A percentile compares a stretch with the other conserved stretches of the same genome.
Conservation (phyloP, 2,329 filamentous ascomycete species). For the Ophiostoma ips region DNA sequence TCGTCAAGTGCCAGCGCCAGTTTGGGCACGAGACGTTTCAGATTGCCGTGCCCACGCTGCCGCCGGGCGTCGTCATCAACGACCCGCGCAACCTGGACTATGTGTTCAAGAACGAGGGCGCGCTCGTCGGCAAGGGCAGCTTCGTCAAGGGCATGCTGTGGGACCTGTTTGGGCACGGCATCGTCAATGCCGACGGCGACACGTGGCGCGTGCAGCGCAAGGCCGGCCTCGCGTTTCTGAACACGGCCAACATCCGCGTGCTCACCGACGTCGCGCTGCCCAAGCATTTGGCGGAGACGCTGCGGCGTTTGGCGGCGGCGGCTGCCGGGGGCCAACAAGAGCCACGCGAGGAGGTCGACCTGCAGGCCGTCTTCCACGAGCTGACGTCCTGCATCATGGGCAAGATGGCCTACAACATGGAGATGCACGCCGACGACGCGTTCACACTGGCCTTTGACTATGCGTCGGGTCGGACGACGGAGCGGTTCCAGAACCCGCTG, state of each 20-base stretch:
- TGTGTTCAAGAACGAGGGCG: slow-evolving; percentile 44
- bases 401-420: slow-evolving; percentile 56
- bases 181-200: slow-evolving; percentile 53
- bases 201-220: slow-evolving; percentile 49
- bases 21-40: slow-evolving; percentile 48
- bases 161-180: slow-evolving; percentile 52
- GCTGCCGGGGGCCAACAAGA: slow-evolving; percentile 8
- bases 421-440: slow-evolving; percentile 46
- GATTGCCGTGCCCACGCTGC: slow-evolving; percentile 47
- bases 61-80: slow-evolving; percentile 48
- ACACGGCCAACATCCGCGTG: slow-evolving; percentile 39
- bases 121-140: slow-evolving; percentile 43
- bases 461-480: slow-evolving; percentile 44
- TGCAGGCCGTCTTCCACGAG: slow-evolving; percentile 48
- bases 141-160: slow-evolving; percentile 47
- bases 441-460: slow-evolving; percentile 49
- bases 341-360: slow-evolving; percentile 33
- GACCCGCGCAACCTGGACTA: slow-evolving; percentile 48
- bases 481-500: slow-evolving; percentile 52
- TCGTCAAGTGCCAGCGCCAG: slow-evolving; percentile 39
- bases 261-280: slow-evolving; percentile 45
- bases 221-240: slow-evolving; percentile 46
- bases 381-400: slow-evolving; percentile 53
- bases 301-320: slow-evolving; percentile 23
- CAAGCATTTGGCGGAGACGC: slow-evolving; percentile 31